These are phyloP conservation scores for Hapsidospora chrysogenum DNA, from an alignment of 495 filamentous ascomycete species.

Conservation along the genomic window DNA sequence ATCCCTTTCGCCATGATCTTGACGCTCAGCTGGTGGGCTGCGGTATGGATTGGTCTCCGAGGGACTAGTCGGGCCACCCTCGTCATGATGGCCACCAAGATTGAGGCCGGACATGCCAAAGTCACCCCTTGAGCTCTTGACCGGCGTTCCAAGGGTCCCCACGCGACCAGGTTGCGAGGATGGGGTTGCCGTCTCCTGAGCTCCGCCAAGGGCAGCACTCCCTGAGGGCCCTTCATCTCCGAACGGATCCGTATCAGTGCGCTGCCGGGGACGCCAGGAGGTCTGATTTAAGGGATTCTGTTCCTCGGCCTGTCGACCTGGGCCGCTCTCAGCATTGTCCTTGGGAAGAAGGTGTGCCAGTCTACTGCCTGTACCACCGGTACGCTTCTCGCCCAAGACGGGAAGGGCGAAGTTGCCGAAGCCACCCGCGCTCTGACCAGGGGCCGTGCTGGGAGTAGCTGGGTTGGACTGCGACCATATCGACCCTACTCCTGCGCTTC, in stretches of 20 bases:
- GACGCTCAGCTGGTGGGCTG: constrained; percentile 72
- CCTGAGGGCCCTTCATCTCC: constrained; percentile 46
- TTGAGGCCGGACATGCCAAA: constrained; percentile 75
- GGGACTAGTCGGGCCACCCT: constrained; percentile 54
- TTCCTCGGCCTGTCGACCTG: constrained; percentile 18
- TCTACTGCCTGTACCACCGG: constrained; percentile 55
- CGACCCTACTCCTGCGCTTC: constrained; percentile 31
- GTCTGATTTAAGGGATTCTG: constrained; percentile 15
- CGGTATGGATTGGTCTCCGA: constrained; percentile 97
- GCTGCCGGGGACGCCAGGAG: constrained; percentile 32
- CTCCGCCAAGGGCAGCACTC: constrained; percentile 66
- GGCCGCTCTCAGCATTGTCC: constrained; percentile 52
- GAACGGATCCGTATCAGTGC: constrained; percentile 77
- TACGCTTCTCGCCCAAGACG: constrained; percentile 52
- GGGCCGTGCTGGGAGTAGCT: constrained; percentile 21
- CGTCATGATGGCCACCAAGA: constrained; percentile 34
- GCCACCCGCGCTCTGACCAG: constrained; percentile 59
- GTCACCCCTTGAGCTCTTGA: constrained; percentile 37
- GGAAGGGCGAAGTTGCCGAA: constrained; percentile 69
- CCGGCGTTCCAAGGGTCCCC: constrained; percentile 35
- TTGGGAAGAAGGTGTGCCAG: constrained; percentile 72
- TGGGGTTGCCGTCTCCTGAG: constrained; percentile 53
- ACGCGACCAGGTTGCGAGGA: constrained; percentile 20
- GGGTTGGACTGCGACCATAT: constrained; percentile 41
- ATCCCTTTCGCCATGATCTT: constrained; percentile 36